Conservation (phyloP, 1,284 basidiomycete genomes). For the Rugiboletus extremiorientalis region DNA sequence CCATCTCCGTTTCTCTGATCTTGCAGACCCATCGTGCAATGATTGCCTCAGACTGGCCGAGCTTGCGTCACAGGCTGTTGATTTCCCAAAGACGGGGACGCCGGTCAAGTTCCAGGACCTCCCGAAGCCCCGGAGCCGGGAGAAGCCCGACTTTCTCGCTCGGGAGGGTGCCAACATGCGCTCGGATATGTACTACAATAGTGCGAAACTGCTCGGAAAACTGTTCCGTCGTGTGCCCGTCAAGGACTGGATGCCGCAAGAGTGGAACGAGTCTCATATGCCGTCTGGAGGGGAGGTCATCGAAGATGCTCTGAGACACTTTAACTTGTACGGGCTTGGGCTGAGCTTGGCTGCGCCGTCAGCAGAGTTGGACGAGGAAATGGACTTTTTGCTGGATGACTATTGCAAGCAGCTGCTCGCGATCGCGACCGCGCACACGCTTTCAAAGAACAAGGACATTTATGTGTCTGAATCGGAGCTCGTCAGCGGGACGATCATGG, state of each 20-base stretch:
- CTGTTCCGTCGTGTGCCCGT: slow-evolving; percentile 41
- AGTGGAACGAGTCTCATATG: slow-evolving; percentile 19
- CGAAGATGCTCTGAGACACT: slow-evolving; percentile 18
- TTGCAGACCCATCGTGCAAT: slow-evolving; percentile 51
- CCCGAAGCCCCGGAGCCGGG: slow-evolving; percentile 41
- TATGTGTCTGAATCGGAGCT: slow-evolving; percentile 42
- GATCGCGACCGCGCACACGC: slow-evolving; percentile 38
- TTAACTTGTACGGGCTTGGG: slow-evolving; percentile 30
- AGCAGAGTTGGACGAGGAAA: slow-evolving; percentile 36
- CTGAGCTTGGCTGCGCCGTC: slow-evolving; percentile 23
- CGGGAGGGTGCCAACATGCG: slow-evolving; percentile 35
- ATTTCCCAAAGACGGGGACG: slow-evolving; percentile 65
- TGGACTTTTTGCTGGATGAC: slow-evolving; percentile 36
- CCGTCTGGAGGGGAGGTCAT: slow-evolving; percentile 33
- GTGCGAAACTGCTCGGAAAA: slow-evolving; percentile 38
- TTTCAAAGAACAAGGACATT: slow-evolving; percentile 34
- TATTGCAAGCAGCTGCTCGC: slow-evolving; percentile 35
- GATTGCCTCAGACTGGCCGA: slow-evolving; percentile 55
- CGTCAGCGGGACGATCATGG: slow-evolving; percentile 45
- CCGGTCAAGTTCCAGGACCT: slow-evolving; percentile 50
- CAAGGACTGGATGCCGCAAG: slow-evolving; percentile 27
- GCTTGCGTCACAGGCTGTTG: slow-evolving; percentile 70
- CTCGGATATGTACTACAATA: slow-evolving; percentile 36
- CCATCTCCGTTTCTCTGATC: slow-evolving; percentile 57
- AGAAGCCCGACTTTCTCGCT: slow-evolving; percentile 44